Base-by-base conservation (phyloP, 495 filamentous ascomycete species). In the Xylaria acuta region DNA sequence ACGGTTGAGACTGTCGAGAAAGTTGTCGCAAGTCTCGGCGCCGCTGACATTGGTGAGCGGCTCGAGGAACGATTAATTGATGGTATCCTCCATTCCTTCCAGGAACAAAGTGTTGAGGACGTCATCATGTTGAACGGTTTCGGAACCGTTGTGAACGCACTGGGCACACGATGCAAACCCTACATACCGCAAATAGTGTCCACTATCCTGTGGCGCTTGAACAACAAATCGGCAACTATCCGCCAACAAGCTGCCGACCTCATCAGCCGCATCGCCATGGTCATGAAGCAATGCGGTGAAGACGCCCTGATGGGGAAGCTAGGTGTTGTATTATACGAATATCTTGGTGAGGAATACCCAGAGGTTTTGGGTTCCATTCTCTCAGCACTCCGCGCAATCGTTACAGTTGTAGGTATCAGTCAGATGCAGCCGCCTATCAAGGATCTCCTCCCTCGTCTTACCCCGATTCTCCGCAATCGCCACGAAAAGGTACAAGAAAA, bases 401-500 rank as follows among this genome's bases (percentile, higher is more conserved):
- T 99, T 75, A 97, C 96, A 0, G 97, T 98, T 38, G 95, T 99
- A 53, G 97, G 97, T 83, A 97, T 99, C 87, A 93, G 91, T 80
- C 93, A 94, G 81, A 98, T 99, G 97, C 94, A 98, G 72, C 97
- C 97, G 14, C 95, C 97, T n/a, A 98, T 99, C 80, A 93, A 94
- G 73, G 97, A 99, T 77, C 89, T 99, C 9, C 90, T 99, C 5
- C 97, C 97, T 12, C 93, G 97, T 36, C 90, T 99, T 30, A 98
- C 96, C 1, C 96, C 96, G 20, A 99, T 99, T 77, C 86, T 99
- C 59, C 93, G 97, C 67, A 99, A 99, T 83, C 93, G 97, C 60
- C 97, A 99, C 86, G 97, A 99, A 80, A 99, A 99, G 82, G 97
- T 99, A 51, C 97, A 99, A 80, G 97, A 99, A 75, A 99, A 99